Percentiles rank a stretch among this genome's conserved stretches.
These are phyloP conservation scores for Polyplosphaeria fusca DNA, from an alignment of 495 filamentous ascomycete species.

Conservation along the genomic window DNA sequence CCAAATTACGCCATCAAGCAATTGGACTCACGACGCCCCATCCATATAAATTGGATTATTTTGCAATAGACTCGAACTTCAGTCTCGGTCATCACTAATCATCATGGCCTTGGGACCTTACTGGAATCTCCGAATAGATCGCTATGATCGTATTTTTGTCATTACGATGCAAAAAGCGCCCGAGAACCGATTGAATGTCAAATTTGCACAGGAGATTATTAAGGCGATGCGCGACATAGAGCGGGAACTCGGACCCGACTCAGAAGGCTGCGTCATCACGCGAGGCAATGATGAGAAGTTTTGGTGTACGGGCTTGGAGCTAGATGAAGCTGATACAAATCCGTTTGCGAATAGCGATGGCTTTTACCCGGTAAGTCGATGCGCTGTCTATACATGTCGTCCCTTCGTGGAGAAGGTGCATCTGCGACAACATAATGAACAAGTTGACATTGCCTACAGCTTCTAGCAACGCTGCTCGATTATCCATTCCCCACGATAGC, in stretches of 20 bases:
- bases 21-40: no score
- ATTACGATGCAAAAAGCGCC: constrained; percentile 51
- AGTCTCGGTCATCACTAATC: no score
- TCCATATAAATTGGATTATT: no score
- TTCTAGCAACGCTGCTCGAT: constrained; percentile 52
- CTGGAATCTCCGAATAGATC: constrained; percentile 35
- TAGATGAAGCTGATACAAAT: constrained; percentile 49
- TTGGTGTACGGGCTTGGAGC: constrained; percentile 53
- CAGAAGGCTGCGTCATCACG: constrained; percentile 49
- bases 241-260: constrained; percentile 41
- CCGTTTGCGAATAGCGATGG: constrained; percentile 52
- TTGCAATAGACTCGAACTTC: no score
- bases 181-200: constrained; percentile 49
- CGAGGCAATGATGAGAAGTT: constrained; percentile 50
- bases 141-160: constrained; percentile 46
- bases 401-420: no score
- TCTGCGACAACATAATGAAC: no score
- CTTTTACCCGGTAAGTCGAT: constrained; percentile 43
- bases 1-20: no score
- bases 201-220: constrained; percentile 51
- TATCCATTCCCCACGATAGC: constrained; percentile 54
- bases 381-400: no score
- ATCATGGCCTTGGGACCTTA: constrained; percentile 28
- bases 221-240: constrained; percentile 47
- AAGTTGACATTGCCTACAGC: constrained; percentile 17